Base-by-base conservation (phyloP, 2,329 filamentous ascomycete genomes). In the Coniochaeta hoffmannii region DNA sequence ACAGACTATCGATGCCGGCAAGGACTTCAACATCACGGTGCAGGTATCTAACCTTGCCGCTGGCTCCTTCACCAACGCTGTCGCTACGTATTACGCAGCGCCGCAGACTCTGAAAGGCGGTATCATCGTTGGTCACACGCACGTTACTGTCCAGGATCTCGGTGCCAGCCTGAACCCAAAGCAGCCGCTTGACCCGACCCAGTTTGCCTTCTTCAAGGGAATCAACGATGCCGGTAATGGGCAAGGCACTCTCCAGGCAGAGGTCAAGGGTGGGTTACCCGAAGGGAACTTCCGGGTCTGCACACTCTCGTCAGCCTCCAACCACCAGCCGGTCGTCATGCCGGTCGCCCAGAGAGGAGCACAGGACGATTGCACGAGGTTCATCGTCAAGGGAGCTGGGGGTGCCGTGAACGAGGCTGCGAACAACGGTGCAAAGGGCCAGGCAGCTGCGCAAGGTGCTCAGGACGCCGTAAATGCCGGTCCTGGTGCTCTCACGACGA, bases 281-380 rank as follows among this genome's bases (percentile, higher is more conserved):
- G 66, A 66, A 30, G 79, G 78, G 4, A 62, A 65, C 57, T 81
- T 80, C 65, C 72, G 79, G 53, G 74, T 75, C 41, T 81, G 78
- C 64, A 78, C 76, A 19, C 76, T 81, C 69, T 73, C 73, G 22
- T 71, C 76, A 1, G 69, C 76, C 4, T 67, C 66, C 57, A 81
- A 81, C 63, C 78, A 81, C 66, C 79, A 82, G 65, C 79, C 78
- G 14, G 80, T 82, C 2, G 62, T 79, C 24, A 83, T 83, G 80
- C 80, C 80, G 28, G 69, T 80, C 52, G 78, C 78, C 55, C 76
- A 80, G 66, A 72, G 78, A 60, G 78, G 78, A 50, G 67, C 75
- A 4, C 78, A 80, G 63, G 78, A 81, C 61, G 78, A 81, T 59
- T 81, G 78, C 60, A 69, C 71, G 22, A 72, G 73, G 57, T 80